Base-by-base conservation (phyloP, 1,139 yeast genomes). In the Lizanozyma gosingica region DNA sequence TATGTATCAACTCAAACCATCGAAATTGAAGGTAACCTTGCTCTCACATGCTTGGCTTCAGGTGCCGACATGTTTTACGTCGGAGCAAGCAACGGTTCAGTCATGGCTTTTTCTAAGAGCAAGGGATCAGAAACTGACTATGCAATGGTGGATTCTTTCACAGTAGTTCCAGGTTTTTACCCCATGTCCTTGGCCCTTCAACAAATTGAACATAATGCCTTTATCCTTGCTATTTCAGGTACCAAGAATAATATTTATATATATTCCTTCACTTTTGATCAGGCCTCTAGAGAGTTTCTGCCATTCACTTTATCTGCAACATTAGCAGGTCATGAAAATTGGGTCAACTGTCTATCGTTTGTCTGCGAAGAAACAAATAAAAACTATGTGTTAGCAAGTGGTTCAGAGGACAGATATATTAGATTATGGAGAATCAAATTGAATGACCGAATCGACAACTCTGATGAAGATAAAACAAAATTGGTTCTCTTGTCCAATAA, bases 261-360 rank as follows among this genome's bases (percentile, higher is more conserved):
- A 8, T 80, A 77, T 49, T 56, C 84, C 0, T 71, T 80, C 47
- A 54, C 62, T 6, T 45, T 61, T 1, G 15, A 35, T 4, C 46
- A 46, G 1, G 44, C 43, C 3, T 44, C 42, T 1, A 32, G 42
- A 1, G 35, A 38, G 3, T 35, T 57, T 1, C 41, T 46, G 1
- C 45, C 51, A 8, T 59, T 76, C 35, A 45, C 52, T 4, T 62
- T 67, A 40, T 65, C 72, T 27, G 81, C 87, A 0, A 66, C 65
- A 6, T 62, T 90, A 36, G 73, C 80, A 22, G 97, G 97, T 8
- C 97, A 90, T 57, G 97, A 88, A 60, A 96, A 90, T 59, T 90
- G 97, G 97, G 73, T 90, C 43, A 83, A 84, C 57, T 72, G 86
- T 14, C 62, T 90, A 35, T 71, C 78, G 1, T 78, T 85, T 55